These are phyloP conservation scores for Penicillium paxilli DNA, from an alignment of 495 filamentous ascomycete genomes.

Conservation along the genomic window DNA sequence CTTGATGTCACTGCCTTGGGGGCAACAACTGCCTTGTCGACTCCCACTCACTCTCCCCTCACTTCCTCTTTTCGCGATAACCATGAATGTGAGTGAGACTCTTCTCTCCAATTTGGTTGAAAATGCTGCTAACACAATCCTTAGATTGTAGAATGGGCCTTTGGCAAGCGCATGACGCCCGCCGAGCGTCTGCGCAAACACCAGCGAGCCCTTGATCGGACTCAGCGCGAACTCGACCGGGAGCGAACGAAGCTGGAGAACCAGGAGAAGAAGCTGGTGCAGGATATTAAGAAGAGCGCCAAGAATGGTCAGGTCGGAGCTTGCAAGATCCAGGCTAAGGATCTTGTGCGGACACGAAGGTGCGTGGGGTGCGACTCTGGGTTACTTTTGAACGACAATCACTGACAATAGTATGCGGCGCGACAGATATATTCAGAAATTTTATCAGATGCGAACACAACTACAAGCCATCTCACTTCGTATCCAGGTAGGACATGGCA, in stretches of 20 bases:
- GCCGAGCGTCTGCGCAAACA: conserved; percentile 96
- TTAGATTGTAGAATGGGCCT: conserved; percentile 96
- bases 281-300: conserved; percentile 95
- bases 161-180: conserved; percentile 97
- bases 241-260: conserved; percentile 94
- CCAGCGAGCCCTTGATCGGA: conserved; percentile 93
- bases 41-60: neutral
- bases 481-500: conserved; percentile 68
- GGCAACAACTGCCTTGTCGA: neutral
- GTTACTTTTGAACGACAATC: neutral
- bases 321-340: conserved; percentile 96
- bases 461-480: conserved; percentile 92
- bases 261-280: conserved; percentile 94
- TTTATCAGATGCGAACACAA: conserved; percentile 96
- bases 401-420: conserved; percentile 3
- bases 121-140: conserved; percentile 8
- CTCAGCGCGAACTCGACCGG: conserved; percentile 91
- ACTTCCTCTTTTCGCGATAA: conserved; percentile 10
- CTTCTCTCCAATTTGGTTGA: neutral
- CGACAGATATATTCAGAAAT: conserved; percentile 89
- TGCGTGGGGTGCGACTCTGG: conserved; percentile 31
- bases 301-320: conserved; percentile 97
- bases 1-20: conserved; percentile 30
- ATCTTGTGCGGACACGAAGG: conserved; percentile 88
- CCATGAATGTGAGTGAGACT: conserved; percentile 60